Evolutionary conservation across 23 red algal species (phyloP), one percentile per base, ranked within the genome.

Genomic region (Gracilaria vermiculophylla): DNA sequence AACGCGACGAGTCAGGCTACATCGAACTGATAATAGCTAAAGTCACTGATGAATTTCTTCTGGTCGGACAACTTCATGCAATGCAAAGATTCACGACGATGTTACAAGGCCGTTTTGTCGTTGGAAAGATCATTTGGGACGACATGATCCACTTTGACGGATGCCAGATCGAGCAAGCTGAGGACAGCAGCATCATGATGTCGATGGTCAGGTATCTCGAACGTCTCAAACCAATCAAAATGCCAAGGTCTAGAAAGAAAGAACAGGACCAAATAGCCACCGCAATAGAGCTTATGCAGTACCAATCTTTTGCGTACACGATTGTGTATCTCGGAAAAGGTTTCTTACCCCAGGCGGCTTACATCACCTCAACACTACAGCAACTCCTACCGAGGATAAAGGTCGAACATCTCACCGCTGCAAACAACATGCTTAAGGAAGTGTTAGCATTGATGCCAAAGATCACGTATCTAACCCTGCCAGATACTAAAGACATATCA

Each of bases 31-130:
- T 69, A 10, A 23, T 53, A 62, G 80, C 40, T 13, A 85, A 85
- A 69, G 80, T 85, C 33, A 85, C 29, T 27, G 58, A 85, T 69
- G 80, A 85, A 25, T 49, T 85, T 8, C 40, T 85, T 41, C 15
- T 69, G 13, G 62, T n/a, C 15, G 36, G 80, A 25, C 33, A 14
- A 10, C 14, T 67, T 24, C 15, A 36, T 34, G 31, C 36, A 45
- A 85, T 85, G 55, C 69, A 69, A 10, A 44, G 21, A 19, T 85
- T 69, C 0, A 25, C 40, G 14, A 60, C 15, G 15, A 0, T 23
- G 11, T 0, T 85, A 0, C 11, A 41, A 6, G 12, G 51, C 43
- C 58, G 58, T 32, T 85, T 69, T 42, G 61, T 0, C 13, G 33
- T 37, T 39, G 49, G 80, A 32, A 85, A 85, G 42, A 10, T 69